Percentiles rank a stretch among this genome's conserved stretches.
These are phyloP conservation scores for Colletotrichum magnum DNA, from an alignment of 2,329 filamentous ascomycete species.

Conservation along the genomic window DNA sequence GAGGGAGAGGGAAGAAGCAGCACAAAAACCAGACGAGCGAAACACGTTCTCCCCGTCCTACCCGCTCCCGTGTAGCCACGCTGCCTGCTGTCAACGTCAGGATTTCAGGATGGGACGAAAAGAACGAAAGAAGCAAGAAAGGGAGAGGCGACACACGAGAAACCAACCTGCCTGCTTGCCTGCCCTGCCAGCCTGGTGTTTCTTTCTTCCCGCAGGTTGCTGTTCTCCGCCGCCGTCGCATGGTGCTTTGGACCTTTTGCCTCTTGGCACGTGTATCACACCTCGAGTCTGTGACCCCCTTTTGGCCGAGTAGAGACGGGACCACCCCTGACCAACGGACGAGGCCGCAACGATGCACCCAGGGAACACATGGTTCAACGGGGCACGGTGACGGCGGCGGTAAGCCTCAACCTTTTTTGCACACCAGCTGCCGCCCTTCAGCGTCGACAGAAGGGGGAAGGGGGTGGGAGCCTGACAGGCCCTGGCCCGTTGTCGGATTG, in stretches of 20 bases:
- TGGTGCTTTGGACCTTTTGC: slow-evolving; percentile 21
- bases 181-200: neutral
- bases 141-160: too few relatives aligned
- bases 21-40: slow-evolving; percentile 23
- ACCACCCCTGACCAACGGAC: slow-evolving; percentile 22
- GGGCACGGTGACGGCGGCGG: neutral
- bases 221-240: slow-evolving; percentile 6
- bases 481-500: slow-evolving; percentile 17
- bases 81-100: slow-evolving; percentile 33
- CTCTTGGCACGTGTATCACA: slow-evolving; percentile 38
- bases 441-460: too few relatives aligned
- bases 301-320: slow-evolving; percentile 27
- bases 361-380: slow-evolving; percentile 2
- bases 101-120: slow-evolving; percentile 35
- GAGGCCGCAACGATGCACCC: slow-evolving; percentile 12
- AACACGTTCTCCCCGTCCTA: slow-evolving; percentile 19
- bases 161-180: neutral
- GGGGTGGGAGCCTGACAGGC: too few relatives aligned
- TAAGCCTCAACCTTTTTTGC: neutral
- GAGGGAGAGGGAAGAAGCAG: neutral
- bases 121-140: neutral
- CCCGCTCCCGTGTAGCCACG: slow-evolving; percentile 7
- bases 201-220: slow-evolving; percentile 1
- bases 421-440: too few relatives aligned
- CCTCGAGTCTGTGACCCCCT: slow-evolving; percentile 34